Evolutionary conservation across 768 basidiomycete genomes (phyloP).

Genomic region (Dioszegia hungarica): DNA sequence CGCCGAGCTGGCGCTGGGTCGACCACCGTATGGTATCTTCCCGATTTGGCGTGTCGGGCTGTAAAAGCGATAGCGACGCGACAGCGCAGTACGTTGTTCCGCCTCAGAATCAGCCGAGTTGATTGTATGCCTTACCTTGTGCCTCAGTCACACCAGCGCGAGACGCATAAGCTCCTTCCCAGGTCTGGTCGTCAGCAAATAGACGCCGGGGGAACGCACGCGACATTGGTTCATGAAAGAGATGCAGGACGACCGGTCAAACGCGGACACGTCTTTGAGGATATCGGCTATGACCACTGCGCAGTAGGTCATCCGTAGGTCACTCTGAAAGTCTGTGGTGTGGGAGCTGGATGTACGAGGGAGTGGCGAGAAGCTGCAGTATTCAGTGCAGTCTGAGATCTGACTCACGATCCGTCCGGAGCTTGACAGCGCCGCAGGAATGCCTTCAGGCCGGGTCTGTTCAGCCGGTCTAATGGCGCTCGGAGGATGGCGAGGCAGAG

Average conservation of each 20-base stretch:
- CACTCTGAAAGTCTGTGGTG: conserved; percentile 54
- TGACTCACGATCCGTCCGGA: conserved; percentile 71
- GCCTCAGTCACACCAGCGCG: conserved; percentile 69
- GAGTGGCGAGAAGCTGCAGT: conserved; percentile 44
- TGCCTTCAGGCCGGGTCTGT: conserved; percentile 62
- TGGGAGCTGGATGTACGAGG: conserved; percentile 43
- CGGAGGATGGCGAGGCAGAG: conserved; percentile 75
- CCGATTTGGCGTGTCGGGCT: conserved; percentile 48
- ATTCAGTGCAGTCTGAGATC: background rate
- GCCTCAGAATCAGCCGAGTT: conserved; percentile 54
- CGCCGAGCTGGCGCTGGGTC: conserved; percentile 70
- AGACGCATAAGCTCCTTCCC: conserved; percentile 90
- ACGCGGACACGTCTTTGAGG: conserved; percentile 68
- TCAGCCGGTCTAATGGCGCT: conserved; percentile 72
- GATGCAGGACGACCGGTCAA: conserved; percentile 57
- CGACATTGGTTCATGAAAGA: conserved; percentile 66
- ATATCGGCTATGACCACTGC: conserved; percentile 77
- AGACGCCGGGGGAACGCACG: conserved; percentile 55
- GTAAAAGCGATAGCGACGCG: conserved; percentile 63
- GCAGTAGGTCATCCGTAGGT: conserved; percentile 78
- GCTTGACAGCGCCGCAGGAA: conserved; percentile 71
- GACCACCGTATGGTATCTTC: conserved; percentile 68
- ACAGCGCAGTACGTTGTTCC: conserved; percentile 91
- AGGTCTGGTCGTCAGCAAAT: conserved; percentile 57
- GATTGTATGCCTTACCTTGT: conserved; percentile 59